A percentile compares a stretch with the other conserved stretches of the same genome.
phyloP scores from a whole-genome alignment of 441 rosid genomes.

The Cnidoscolus chayamansa region DNA sequence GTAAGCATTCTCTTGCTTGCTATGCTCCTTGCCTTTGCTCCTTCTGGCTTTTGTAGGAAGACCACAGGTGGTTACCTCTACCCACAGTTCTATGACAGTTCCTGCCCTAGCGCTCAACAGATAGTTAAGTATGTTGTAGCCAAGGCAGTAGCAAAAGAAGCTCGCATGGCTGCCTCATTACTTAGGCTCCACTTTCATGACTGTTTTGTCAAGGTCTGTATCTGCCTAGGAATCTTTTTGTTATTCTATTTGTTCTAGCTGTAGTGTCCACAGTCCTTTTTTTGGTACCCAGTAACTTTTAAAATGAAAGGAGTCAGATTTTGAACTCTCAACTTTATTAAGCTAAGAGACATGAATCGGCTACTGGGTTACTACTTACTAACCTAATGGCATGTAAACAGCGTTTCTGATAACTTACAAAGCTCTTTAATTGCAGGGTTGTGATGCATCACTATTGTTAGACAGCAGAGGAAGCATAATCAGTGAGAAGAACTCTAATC shows the following conservation, averaged over 20 bases:
- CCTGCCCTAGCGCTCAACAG: slow-evolving; percentile 65
- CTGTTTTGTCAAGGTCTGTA: slow-evolving; percentile 78
- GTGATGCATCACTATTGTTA: slow-evolving; percentile 75
- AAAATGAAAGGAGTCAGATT: too few species aligned
- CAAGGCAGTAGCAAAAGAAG: slow-evolving; percentile 63
- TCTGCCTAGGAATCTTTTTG: neutral
- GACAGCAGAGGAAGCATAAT: slow-evolving; percentile 53
- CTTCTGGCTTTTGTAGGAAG: slow-evolving; percentile 39
- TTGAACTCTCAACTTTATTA: neutral
- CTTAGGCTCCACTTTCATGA: slow-evolving; percentile 90
- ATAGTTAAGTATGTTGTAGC: slow-evolving; percentile 69
- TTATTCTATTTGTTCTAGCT: slow-evolving; percentile 1
- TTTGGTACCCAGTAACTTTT: neutral
- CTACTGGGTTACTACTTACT: too few species aligned
- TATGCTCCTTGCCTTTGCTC: slow-evolving; percentile 26
- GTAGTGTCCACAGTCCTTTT: neutral
- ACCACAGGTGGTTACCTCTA: slow-evolving; percentile 43
- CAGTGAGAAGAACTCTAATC: slow-evolving; percentile 70
- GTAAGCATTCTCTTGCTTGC: neutral
- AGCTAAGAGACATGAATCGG: too few species aligned
- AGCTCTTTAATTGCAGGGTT: slow-evolving; percentile 49
- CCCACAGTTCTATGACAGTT: slow-evolving; percentile 63
- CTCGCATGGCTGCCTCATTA: slow-evolving; percentile 87
- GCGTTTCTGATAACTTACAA: too few species aligned
- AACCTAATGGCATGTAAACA: too few species aligned